Evolutionary conservation across 352 stramenopile genomes (phyloP), one percentile per base, ranked within the genome.

Genomic region (Globisporangium middletonii): DNA sequence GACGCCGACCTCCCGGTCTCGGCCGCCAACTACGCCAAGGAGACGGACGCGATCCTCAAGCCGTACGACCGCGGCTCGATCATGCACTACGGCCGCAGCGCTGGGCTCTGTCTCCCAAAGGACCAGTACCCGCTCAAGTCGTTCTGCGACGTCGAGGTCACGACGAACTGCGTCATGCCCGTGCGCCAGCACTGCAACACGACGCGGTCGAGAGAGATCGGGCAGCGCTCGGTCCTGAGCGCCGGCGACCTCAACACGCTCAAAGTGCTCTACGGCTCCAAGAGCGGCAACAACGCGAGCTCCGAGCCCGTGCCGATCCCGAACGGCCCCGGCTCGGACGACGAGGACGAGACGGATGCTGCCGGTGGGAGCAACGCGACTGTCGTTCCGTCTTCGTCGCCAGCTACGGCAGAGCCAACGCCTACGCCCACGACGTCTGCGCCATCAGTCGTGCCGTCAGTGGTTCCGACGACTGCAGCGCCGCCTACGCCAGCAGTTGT

Each of bases 51-150:
- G 2, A 70, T 71, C 1, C 53, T 88, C 38, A 92, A 79, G 50
- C 65, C 75, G 48, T 92, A 92, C 58, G 79, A 92, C 59, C 71
- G 69, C 4, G 64, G 68, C 26, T 89, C 79, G 47, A 88, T 92
- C 66, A 92, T 92, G 81, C 81, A 92, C 65, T 92, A 92, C 43
- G 76, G 77, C 9, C 73, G 72, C 46, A 71, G 60, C 27, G 75
- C 75, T 0, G 81, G 77, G 0, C 68, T 92, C 9, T 92, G 81
- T 64, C 79, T 92, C 37, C 81, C 81, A 1, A 88, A 88, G 62
- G 64, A 78, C 19, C 59, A 83, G 41, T 85, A 88, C 50, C 69
- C 75, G 16, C 67, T 85, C 30, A 75, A 79, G 44, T 69, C 71
- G 5, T 92, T 87, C 49, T 92, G 81, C 55, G 76, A 84, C 53